phyloP scores from a whole-genome alignment of 768 basidiomycete species.

The Lentinula lateritia region DNA sequence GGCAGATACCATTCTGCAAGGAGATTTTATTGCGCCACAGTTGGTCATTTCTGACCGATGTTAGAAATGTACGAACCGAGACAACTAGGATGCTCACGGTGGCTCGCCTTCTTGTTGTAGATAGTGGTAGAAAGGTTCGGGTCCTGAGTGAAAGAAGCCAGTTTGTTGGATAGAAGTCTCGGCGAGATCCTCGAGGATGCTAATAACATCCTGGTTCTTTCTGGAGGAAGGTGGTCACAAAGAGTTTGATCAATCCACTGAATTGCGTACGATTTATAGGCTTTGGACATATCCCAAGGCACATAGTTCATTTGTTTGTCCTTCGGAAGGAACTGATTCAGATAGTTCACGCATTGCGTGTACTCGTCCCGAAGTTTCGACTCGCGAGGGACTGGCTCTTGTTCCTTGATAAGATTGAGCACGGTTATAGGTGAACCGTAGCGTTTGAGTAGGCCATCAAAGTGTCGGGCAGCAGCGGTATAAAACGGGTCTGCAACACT shows the following conservation, averaged over 20 bases:
- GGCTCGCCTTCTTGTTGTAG: slow-evolving; percentile 41
- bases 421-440: slow-evolving; percentile 90
- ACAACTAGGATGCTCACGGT: slow-evolving; percentile 14
- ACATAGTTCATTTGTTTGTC: slow-evolving; percentile 86
- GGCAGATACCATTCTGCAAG: slow-evolving; percentile 87
- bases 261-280: slow-evolving; percentile 78
- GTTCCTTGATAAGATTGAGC: slow-evolving; percentile 89
- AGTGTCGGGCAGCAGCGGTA: slow-evolving; percentile 87
- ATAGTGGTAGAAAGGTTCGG: slow-evolving; percentile 75
- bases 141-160: slow-evolving; percentile 91
- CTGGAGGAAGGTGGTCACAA: slow-evolving; percentile 28
- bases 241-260: not conserved
- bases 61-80: not conserved
- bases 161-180: slow-evolving; percentile 91
- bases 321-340: slow-evolving; percentile 91
- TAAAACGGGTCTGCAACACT: slow-evolving; percentile 94
- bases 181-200: slow-evolving; percentile 90
- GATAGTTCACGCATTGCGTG: slow-evolving; percentile 83
- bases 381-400: slow-evolving; percentile 76
- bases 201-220: slow-evolving; percentile 94
- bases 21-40: slow-evolving; percentile 64
- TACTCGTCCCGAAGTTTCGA: slow-evolving; percentile 88
- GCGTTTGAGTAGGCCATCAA: slow-evolving; percentile 82
- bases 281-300: slow-evolving; percentile 94
- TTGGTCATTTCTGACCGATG: slow-evolving; percentile 20